These are phyloP conservation scores for Dentipellis sp. DNA, from an alignment of 768 basidiomycete genomes.

Conservation along the genomic window DNA sequence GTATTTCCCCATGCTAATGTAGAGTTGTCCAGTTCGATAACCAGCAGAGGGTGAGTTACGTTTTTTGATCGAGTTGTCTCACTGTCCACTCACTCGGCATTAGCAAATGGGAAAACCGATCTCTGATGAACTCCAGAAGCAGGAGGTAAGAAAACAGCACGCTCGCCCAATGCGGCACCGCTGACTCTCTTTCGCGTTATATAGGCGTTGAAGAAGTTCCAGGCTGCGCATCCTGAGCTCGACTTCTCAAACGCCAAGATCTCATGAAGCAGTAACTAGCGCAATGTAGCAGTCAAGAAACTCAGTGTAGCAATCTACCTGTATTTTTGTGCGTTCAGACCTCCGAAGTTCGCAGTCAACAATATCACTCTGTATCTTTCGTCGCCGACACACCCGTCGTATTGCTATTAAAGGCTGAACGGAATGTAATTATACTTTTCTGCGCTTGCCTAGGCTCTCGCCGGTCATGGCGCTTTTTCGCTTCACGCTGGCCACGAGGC, in stretches of 20 bases:
- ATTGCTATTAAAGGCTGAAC: neutral
- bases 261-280: slow-evolving; percentile 31
- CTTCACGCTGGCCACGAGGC: slow-evolving; percentile 82
- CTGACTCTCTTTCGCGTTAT: neutral
- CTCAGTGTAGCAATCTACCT: too few species aligned
- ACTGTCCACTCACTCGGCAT: neutral
- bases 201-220: slow-evolving; percentile 82
- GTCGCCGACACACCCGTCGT: too few species aligned
- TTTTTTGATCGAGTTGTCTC: neutral
- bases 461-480: slow-evolving; percentile 44
- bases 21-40: slow-evolving; percentile 52
- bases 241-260: slow-evolving; percentile 93
- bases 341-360: too few species aligned
- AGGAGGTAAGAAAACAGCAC: slow-evolving; percentile 46
- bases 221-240: slow-evolving; percentile 83
- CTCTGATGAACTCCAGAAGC: slow-evolving; percentile 88
- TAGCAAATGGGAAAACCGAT: slow-evolving; percentile 96
- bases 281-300: neutral
- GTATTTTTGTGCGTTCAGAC: too few species aligned
- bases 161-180: too few species aligned
- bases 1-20: neutral
- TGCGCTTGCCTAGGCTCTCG: slow-evolving; percentile 25
- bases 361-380: too few species aligned
- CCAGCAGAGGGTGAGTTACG: slow-evolving; percentile 54
- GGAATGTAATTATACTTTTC: slow-evolving; percentile 13